Evolutionary conservation across 2,329 filamentous ascomycete genomes (phyloP).

Genomic region (Pseudogymnoascus sp.): DNA sequence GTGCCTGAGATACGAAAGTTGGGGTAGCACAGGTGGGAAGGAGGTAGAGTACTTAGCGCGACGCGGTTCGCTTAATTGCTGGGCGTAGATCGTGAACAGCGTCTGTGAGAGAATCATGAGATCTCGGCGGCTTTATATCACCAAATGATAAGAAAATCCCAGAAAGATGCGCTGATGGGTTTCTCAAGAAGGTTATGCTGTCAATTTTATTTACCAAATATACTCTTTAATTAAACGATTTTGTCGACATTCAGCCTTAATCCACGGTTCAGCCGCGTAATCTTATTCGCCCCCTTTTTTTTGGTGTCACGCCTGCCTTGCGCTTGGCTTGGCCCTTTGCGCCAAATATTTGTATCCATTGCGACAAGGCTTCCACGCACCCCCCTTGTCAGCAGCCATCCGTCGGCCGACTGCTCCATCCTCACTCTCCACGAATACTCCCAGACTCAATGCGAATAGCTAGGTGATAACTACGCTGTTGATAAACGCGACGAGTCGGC

Average conservation of each 20-base stretch:
- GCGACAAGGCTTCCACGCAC: background rate
- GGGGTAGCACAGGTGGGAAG: too few species aligned
- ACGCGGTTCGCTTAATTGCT: background rate
- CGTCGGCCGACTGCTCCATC: background rate
- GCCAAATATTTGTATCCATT: constrained; percentile 1
- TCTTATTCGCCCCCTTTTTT: constrained; percentile 7
- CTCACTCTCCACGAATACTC: background rate
- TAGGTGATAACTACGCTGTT: constrained; percentile 1
- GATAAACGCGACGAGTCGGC: background rate
- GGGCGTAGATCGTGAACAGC: background rate
- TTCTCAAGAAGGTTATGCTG: background rate
- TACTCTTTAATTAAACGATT: background rate
- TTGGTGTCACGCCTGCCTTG: background rate
- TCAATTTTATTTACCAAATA: background rate
- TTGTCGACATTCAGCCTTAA: background rate
- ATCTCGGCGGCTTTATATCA: background rate
- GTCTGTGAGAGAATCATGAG: background rate
- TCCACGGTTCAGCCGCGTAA: background rate
- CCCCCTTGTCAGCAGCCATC: background rate
- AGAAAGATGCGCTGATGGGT: background rate
- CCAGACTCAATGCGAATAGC: background rate
- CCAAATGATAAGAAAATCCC: background rate
- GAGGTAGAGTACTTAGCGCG: too few species aligned
- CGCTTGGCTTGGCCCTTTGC: background rate
- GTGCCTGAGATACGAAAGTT: background rate